Conservation (phyloP, 805 yeast species). For the Suhomyces canberraensis region DNA sequence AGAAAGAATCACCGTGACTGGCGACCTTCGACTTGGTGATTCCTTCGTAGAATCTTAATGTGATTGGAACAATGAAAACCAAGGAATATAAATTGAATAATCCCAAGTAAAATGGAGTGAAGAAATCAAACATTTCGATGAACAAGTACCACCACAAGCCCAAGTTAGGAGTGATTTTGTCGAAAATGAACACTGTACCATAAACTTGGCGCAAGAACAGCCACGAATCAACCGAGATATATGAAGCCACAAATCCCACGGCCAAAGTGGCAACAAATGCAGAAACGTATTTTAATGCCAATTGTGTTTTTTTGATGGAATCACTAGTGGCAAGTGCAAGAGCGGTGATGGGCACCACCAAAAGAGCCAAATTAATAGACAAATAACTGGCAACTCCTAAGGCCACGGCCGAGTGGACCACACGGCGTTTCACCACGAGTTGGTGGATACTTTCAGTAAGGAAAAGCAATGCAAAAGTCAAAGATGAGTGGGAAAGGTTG, state of each 20-base stretch:
- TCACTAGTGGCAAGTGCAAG: constrained; percentile 23
- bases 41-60: constrained; percentile 54
- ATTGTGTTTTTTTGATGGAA: not conserved
- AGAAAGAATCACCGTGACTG: constrained; percentile 48
- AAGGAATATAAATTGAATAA: constrained; percentile 76
- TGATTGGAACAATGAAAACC: constrained; percentile 67
- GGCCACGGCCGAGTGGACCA: constrained; percentile 44
- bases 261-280: constrained; percentile 14
- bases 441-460: constrained; percentile 46
- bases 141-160: constrained; percentile 99
- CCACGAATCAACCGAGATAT: constrained; percentile 23
- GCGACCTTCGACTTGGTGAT: constrained; percentile 6
- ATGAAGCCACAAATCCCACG: constrained; percentile 20
- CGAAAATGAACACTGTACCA: constrained; percentile 55
- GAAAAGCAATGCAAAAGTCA: constrained; percentile 56
- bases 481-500: constrained; percentile 65
- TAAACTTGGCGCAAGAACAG: constrained; percentile 39
- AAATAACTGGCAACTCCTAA: constrained; percentile 65
- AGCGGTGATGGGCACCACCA: constrained; percentile 56
- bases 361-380: constrained; percentile 57
- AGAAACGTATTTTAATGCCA: constrained; percentile 13
- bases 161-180: constrained; percentile 79
- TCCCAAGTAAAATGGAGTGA: constrained; percentile 76
- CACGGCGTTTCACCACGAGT: constrained; percentile 39
- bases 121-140: constrained; percentile 90